phyloP scores from a whole-genome alignment of 208 protist species.

The Phytomonas sp. region DNA sequence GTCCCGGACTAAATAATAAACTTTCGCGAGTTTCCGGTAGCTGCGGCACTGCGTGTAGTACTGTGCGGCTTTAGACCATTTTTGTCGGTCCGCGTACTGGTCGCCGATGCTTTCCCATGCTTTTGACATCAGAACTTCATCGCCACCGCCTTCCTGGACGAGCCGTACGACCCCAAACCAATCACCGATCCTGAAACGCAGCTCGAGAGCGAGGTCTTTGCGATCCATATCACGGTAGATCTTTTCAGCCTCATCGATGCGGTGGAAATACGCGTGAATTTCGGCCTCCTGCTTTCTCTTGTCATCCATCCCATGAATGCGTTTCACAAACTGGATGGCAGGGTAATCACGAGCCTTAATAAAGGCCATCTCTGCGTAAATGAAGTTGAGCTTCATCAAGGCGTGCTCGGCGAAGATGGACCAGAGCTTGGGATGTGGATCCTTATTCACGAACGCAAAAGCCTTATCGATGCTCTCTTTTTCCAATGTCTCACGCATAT shows the following conservation, averaged over 20 bases:
- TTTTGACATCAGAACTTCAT: constrained; percentile 82
- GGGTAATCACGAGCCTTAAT: constrained; percentile 93
- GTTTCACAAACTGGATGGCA: constrained; percentile 95
- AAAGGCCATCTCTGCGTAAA: constrained; percentile 89
- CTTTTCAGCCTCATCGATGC: constrained; percentile 94
- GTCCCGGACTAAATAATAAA: constrained; percentile 92
- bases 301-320: constrained; percentile 86
- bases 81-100: constrained; percentile 91
- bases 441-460: constrained; percentile 88
- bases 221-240: constrained; percentile 94
- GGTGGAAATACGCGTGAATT: constrained; percentile 92
- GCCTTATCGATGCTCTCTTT: constrained; percentile 78
- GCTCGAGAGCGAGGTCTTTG: constrained; percentile 92
- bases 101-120: constrained; percentile 94
- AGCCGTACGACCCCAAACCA: constrained; percentile 93
- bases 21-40: constrained; percentile 80
- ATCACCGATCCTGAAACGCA: constrained; percentile 90
- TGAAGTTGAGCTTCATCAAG: constrained; percentile 80
- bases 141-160: constrained; percentile 87
- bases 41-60: constrained; percentile 93
- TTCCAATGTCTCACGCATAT: constrained; percentile 69
- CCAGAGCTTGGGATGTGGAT: constrained; percentile 89
- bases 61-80: constrained; percentile 92
- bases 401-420: constrained; percentile 90
- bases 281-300: constrained; percentile 93